Conservation (phyloP, 1,284 basidiomycete species). For the Boletellus deceptivus region DNA sequence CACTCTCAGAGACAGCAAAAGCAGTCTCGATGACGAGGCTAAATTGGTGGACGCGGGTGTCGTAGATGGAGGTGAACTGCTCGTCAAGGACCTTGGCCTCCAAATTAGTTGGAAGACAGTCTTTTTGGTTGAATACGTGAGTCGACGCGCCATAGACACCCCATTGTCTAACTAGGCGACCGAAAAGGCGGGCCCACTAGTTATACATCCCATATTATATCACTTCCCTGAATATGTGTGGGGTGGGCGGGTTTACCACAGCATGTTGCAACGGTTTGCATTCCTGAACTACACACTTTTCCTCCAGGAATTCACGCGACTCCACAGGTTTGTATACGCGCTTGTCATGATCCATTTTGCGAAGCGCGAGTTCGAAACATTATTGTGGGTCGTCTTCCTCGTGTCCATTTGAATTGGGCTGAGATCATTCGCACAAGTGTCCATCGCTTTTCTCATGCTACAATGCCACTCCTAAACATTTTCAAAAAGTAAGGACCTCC, state of each 20-base stretch:
- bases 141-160: conserved; percentile 25
- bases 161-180: conserved; percentile 5
- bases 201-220: conserved; percentile 91
- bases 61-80: conserved; percentile 55
- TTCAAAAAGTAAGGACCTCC: conserved; percentile 77
- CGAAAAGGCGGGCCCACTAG: conserved; percentile 76
- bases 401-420: conserved; percentile 1
- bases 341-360: conserved; percentile 86
- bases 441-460: conserved; percentile 92
- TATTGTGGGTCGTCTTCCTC: conserved; percentile 59
- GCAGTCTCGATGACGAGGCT: conserved; percentile 61
- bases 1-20: conserved; percentile 57
- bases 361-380: conserved; percentile 92
- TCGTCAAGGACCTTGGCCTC: conserved; percentile 85
- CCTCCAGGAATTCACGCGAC: conserved; percentile 7
- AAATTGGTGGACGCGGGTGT: conserved; percentile 59
- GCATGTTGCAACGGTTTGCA: conserved; percentile 72
- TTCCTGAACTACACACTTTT: not conserved
- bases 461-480: conserved; percentile 88
- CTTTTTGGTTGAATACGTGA: conserved; percentile 88
- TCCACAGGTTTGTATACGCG: conserved; percentile 67
- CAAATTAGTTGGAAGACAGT: conserved; percentile 87
- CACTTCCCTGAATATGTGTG: conserved; percentile 69
- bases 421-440: conserved; percentile 47
- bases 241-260: conserved; percentile 67